Evolutionary conservation across 1,139 yeast genomes (phyloP).

Genomic region (Sugiyamaella pinicola): DNA sequence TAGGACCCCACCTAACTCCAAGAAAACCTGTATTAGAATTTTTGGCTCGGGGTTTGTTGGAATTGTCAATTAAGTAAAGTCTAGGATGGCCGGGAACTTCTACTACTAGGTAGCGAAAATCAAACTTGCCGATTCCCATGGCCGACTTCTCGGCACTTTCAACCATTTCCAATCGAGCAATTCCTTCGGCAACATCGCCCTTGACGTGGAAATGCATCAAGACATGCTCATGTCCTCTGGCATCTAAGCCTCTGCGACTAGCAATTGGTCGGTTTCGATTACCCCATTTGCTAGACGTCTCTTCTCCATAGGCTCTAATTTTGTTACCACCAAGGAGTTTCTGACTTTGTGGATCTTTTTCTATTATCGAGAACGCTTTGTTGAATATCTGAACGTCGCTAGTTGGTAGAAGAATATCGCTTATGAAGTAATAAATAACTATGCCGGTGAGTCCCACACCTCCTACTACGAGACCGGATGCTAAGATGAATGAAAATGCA

Average conservation of each 20-base stretch:
- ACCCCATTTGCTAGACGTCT: conserved; percentile 72
- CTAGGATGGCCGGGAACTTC: conserved; percentile 74
- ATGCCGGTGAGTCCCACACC: conserved; percentile 62
- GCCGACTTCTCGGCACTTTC: conserved; percentile 33
- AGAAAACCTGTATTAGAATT: conserved; percentile 57
- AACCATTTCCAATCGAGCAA: conserved; percentile 77
- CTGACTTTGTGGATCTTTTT: conserved; percentile 65
- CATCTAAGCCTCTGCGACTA: conserved; percentile 54
- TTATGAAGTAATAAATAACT: conserved; percentile 72
- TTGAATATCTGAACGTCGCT: conserved; percentile 91
- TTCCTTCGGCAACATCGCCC: conserved; percentile 59
- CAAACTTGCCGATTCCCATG: conserved; percentile 60
- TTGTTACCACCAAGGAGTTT: conserved; percentile 59
- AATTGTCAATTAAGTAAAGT: conserved; percentile 66
- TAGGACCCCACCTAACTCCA: conserved; percentile 77
- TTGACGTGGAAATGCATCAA: conserved; percentile 87
- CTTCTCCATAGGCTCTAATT: conserved; percentile 81
- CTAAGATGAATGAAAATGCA: conserved; percentile 50
- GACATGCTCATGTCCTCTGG: conserved; percentile 76
- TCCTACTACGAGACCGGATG: conserved; percentile 54
- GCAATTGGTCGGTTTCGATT: conserved; percentile 75
- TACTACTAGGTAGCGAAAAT: conserved; percentile 71
- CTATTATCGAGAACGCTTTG: conserved; percentile 76
- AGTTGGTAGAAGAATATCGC: conserved; percentile 82
- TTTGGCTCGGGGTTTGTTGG: conserved; percentile 43